Conservation (phyloP, 345 rosid species). For the Clausena lansium region DNA sequence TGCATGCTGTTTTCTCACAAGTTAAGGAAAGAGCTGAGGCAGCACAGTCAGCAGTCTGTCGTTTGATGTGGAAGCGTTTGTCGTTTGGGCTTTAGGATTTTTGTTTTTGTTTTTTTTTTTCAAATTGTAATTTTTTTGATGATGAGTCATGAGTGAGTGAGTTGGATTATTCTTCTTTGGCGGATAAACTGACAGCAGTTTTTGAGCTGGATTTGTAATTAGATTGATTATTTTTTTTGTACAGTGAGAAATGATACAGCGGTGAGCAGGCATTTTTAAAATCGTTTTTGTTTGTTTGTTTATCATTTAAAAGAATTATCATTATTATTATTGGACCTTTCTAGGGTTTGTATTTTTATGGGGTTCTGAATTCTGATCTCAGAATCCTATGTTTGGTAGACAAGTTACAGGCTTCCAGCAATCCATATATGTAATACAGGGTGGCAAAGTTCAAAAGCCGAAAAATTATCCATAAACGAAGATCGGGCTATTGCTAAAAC, state of each 20-base stretch:
- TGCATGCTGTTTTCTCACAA: slow-evolving; percentile 75
- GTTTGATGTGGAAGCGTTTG: slow-evolving; percentile 46
- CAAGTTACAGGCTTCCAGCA: not conserved
- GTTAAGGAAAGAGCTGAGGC: slow-evolving; percentile 83
- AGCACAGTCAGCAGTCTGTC: slow-evolving; percentile 51
- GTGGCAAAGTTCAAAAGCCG: not conserved
- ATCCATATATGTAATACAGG: not conserved
- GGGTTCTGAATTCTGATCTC: not conserved
- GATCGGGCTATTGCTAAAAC: no score
- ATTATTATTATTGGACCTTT: not conserved
- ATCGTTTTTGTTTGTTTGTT: not conserved
- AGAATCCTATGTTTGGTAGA: not conserved
- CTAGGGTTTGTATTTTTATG: not conserved
- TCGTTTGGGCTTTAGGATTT: slow-evolving; percentile 34
- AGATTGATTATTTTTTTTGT: slow-evolving; percentile 8
- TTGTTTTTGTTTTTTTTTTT: not conserved
- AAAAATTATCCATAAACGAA: no score
- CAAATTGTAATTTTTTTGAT: no score
- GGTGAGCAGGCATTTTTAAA: not conserved
- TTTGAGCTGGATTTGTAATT: slow-evolving; percentile 39
- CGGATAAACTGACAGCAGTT: slow-evolving; percentile 26
- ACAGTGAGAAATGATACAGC: not conserved
- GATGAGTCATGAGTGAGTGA: not conserved
- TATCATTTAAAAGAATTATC: not conserved
- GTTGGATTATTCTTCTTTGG: slow-evolving; percentile 28